Conservation (phyloP, 2,329 filamentous ascomycete species). For the Pseudogymnoascus sp. region DNA sequence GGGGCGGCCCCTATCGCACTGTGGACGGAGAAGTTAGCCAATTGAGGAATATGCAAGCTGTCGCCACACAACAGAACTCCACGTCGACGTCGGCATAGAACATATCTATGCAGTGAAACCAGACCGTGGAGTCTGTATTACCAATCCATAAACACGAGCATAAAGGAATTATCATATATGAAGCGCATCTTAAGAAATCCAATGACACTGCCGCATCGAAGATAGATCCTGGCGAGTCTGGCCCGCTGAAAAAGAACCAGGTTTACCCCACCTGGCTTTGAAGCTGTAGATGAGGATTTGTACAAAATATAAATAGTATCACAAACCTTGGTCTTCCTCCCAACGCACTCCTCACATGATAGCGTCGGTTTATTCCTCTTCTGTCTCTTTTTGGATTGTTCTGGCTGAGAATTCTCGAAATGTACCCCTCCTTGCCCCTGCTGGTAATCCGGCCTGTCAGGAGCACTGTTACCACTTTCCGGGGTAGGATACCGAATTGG, state of each 20-base stretch:
- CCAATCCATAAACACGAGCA: not conserved
- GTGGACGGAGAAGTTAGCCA: not conserved
- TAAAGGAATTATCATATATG: not conserved
- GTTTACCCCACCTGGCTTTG: not conserved
- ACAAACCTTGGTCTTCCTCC: constrained; percentile 70
- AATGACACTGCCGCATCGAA: not conserved
- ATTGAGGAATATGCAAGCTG: not conserved
- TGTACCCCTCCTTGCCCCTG: not conserved
- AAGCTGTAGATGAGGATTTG: not conserved
- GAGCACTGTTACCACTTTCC: not conserved
- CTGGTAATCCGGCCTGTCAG: not conserved
- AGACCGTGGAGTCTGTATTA: not conserved
- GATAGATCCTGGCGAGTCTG: not conserved
- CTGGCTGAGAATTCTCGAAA: not conserved
- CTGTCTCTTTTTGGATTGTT: constrained; percentile 53
- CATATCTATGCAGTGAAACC: not conserved
- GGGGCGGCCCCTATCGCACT: constrained; percentile 70
- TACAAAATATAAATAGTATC: not conserved
- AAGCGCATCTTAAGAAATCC: not conserved
- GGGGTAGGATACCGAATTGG: not conserved
- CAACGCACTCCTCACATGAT: constrained; percentile 72
- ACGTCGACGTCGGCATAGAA: not conserved
- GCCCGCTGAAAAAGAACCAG: not conserved
- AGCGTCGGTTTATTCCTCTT: constrained; percentile 78
- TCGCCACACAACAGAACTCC: not conserved